Base-by-base conservation (phyloP, 352 stramenopile genomes). In the Pythium biforme region DNA sequence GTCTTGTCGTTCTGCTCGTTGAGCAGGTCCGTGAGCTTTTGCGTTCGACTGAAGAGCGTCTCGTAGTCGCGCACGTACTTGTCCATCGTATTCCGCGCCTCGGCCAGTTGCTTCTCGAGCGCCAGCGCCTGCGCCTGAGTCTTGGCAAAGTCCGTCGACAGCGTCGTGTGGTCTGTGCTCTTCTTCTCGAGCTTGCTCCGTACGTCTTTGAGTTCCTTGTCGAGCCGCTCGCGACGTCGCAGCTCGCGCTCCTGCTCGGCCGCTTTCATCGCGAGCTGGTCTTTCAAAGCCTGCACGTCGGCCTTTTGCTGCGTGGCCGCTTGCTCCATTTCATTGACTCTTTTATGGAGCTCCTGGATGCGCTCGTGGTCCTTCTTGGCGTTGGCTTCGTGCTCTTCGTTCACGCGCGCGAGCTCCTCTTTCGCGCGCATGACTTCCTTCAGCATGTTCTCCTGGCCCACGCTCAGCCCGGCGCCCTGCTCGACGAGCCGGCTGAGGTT, bases 401-500 rank as follows among this genome's bases (percentile, higher is more conserved):
- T 94, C 55, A 90, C 73, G 3, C 89, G 83, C 64, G 89, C 85
- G 26, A 97, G 77, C 64, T 97, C 87, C 48, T 97, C 89, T 29
- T 96, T 93, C 34, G 90, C 88, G 22, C 86, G 88, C 67, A 97
- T 88, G 8, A 97, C 86, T 63, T 98, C 83, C 54, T 92, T 94
- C 33, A 97, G 72, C 81, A 96, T 92, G 59, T 91, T 98, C 56
- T 99, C 95, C 72, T 98, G 92, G 3, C 88, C 87, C 55, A 96
- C 85, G 54, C 75, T 96, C 40, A 98, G 67, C 25, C 91, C 94
- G 6, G 92, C 90, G 41, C 90, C 92, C 79, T 98, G 97, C 63
- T 99, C 93, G 2, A 98, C 90, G 34, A 98, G 86, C n/a, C 95
- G 82, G 61, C 89, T 97, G 43, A 99, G 81, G 72, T 98, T 97